Percentiles rank a stretch among this genome's conserved stretches.
phyloP scores from a whole-genome alignment of 345 rosid species.

The Viola odorata region DNA sequence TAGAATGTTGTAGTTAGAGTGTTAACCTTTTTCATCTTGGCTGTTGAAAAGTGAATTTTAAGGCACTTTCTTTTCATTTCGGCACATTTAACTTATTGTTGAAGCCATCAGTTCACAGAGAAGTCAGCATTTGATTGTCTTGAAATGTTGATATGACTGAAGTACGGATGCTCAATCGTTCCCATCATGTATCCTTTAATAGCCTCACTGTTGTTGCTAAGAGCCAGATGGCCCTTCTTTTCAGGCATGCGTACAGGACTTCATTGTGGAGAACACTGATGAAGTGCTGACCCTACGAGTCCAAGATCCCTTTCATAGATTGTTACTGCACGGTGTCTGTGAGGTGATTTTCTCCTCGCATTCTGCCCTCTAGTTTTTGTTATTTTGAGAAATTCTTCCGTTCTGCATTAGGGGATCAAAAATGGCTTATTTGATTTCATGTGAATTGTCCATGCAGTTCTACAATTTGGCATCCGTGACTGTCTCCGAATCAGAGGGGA shows the following conservation, averaged over 20 bases:
- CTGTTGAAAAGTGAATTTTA: background rate
- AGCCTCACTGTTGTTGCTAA: background rate
- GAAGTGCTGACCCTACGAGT: slow-evolving; percentile 57
- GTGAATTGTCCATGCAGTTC: slow-evolving; percentile 42
- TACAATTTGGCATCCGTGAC: slow-evolving; percentile 78
- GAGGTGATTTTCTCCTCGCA: slow-evolving; percentile 46
- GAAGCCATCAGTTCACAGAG: background rate
- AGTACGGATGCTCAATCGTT: background rate
- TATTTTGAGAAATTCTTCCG: background rate
- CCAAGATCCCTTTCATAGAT: slow-evolving; percentile 86
- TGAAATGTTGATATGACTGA: background rate
- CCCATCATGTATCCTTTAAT: background rate
- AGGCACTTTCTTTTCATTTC: background rate
- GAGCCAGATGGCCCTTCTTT: background rate
- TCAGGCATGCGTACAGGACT: slow-evolving; percentile 62
- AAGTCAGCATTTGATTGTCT: background rate
- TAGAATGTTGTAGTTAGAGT: no score
- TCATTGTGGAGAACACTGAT: slow-evolving; percentile 45
- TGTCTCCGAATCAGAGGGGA: slow-evolving; percentile 37
- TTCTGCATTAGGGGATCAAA: background rate
- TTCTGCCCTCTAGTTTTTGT: background rate
- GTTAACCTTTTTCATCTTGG: no score
- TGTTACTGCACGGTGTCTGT: slow-evolving; percentile 88
- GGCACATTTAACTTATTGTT: background rate
- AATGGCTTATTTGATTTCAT: background rate